These are phyloP conservation scores for Crucibulum laeve DNA, from an alignment of 768 basidiomycete species.

Conservation along the genomic window DNA sequence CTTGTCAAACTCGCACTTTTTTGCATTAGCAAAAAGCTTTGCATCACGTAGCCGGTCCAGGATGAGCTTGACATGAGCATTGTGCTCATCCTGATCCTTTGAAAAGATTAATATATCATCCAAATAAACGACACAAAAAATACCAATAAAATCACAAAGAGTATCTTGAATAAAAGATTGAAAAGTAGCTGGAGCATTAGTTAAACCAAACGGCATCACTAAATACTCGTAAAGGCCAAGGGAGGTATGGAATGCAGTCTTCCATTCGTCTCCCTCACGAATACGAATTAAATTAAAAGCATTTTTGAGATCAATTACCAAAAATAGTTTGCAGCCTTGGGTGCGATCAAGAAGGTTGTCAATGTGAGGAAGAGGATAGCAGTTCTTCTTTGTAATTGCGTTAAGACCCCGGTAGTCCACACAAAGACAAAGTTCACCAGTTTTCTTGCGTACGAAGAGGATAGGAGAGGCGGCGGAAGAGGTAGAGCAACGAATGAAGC, in stretches of 20 bases:
- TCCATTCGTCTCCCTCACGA: slow-evolving; percentile 34
- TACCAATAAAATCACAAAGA: slow-evolving; percentile 30
- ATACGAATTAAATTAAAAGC: slow-evolving; percentile 34
- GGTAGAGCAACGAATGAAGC: slow-evolving; percentile 27
- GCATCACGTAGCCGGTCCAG: slow-evolving; percentile 23
- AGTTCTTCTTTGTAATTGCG: slow-evolving; percentile 11
- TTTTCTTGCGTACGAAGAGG: slow-evolving; percentile 28
- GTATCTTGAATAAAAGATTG: slow-evolving; percentile 38
- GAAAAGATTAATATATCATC: slow-evolving; percentile 43
- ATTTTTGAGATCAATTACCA: slow-evolving; percentile 30
- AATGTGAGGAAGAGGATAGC: slow-evolving; percentile 23
- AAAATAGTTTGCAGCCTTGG: slow-evolving; percentile 21
- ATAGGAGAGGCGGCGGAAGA: slow-evolving; percentile 25
- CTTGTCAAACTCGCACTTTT: slow-evolving; percentile 35
- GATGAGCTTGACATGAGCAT: slow-evolving; percentile 23
- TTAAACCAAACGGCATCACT: slow-evolving; percentile 34
- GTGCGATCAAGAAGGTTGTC: slow-evolving; percentile 24
- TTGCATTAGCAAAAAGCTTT: slow-evolving; percentile 28
- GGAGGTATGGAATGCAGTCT: slow-evolving; percentile 35
- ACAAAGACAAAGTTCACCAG: slow-evolving; percentile 25
- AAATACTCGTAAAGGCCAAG: slow-evolving; percentile 32
- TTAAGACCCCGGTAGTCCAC: slow-evolving; percentile 31
- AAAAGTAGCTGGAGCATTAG: slow-evolving; percentile 35
- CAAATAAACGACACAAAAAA: slow-evolving; percentile 36
- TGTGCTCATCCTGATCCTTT: slow-evolving; percentile 24